Percentiles rank a stretch among this genome's conserved stretches.
Conservation (phyloP, 1,284 basidiomycete species). For the Earliella scabrosa region DNA sequence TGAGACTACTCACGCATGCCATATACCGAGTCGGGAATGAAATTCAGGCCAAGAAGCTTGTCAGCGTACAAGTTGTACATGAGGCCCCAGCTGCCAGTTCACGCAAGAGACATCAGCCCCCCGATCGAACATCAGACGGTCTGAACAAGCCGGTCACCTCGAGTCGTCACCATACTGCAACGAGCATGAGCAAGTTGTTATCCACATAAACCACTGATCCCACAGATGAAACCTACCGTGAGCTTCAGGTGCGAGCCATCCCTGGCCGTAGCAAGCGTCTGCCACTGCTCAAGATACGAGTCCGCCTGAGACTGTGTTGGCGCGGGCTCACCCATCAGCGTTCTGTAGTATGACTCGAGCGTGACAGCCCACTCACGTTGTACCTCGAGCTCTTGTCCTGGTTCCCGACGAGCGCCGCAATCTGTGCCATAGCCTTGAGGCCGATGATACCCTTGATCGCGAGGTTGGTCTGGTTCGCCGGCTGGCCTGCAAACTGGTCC, state of each 20-base stretch:
- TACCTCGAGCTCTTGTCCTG: neutral
- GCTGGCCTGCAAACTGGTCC: neutral
- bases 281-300: neutral
- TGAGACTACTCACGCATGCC: conserved; percentile 52
- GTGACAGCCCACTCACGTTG: neutral
- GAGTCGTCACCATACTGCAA: neutral
- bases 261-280: neutral
- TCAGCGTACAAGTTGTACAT: conserved; percentile 14
- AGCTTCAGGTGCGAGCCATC: neutral
- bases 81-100: conserved; percentile 34
- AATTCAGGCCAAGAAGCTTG: neutral
- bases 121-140: conserved; percentile 46
- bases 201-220: neutral
- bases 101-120: conserved; percentile 37
- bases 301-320: neutral
- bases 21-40: conserved; percentile 55
- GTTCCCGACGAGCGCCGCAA: neutral
- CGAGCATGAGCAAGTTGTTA: neutral
- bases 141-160: conserved; percentile 3
- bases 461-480: neutral
- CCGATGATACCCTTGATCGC: conserved; percentile 3
- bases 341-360: too few species aligned
- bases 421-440: conserved; percentile 1
- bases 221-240: neutral
- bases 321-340: neutral